A percentile compares a stretch with the other conserved stretches of the same genome.
phyloP scores from a whole-genome alignment of 768 basidiomycete species.

The Dacryopinax primogenitus region DNA sequence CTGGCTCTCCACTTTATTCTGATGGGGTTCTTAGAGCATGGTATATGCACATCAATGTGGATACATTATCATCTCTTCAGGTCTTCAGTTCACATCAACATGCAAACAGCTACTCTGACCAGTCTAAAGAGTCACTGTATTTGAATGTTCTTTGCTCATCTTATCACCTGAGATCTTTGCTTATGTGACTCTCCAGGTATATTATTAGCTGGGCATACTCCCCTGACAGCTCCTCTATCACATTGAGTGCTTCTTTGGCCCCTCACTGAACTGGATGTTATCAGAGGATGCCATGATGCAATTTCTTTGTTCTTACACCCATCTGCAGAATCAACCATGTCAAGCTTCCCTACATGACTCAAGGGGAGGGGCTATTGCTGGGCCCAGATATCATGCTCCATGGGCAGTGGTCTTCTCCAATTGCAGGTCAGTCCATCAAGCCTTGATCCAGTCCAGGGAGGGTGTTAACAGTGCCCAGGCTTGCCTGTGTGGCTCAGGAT shows the following conservation, averaged over 20 bases:
- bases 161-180: background rate
- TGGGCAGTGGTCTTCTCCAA: too few relatives aligned
- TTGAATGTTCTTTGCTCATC: constrained; percentile 48
- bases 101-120: constrained; percentile 70
- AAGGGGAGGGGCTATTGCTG: too few relatives aligned
- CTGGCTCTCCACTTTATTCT: background rate
- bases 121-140: constrained; percentile 80
- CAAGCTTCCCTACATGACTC: constrained; percentile 49
- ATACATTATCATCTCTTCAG: constrained; percentile 76
- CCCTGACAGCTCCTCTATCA: constrained; percentile 60
- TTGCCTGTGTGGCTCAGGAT: too few relatives aligned
- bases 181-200: constrained; percentile 38
- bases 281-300: constrained; percentile 69
- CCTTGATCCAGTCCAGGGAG: too few relatives aligned
- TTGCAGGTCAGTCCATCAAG: too few relatives aligned
- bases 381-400: too few relatives aligned
- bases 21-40: constrained; percentile 39
- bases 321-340: constrained; percentile 49
- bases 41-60: constrained; percentile 85
- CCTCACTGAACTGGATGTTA: constrained; percentile 53
- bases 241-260: constrained; percentile 84
- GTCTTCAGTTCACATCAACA: constrained; percentile 81
- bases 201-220: constrained; percentile 64
- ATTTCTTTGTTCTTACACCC: constrained; percentile 58
- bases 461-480: too few relatives aligned